Conservation (phyloP, 371 early-diverging fungal species). For the Nematocida sp. region DNA sequence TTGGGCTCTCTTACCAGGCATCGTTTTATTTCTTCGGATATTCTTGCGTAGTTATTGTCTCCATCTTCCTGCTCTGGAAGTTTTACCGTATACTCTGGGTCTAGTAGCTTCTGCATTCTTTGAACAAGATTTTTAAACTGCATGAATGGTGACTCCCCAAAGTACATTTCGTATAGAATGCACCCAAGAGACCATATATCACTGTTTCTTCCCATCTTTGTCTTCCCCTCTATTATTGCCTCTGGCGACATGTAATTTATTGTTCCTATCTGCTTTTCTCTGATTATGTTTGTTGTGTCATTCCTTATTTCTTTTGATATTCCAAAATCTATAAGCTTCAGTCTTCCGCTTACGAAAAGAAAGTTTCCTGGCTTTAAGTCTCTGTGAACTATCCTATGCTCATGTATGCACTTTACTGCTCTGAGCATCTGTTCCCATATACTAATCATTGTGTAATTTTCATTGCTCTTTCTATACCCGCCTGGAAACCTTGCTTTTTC, state of each 20-base stretch:
- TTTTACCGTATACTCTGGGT: conserved; percentile 39
- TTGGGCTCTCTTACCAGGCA: conserved; percentile 50
- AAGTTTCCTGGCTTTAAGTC: conserved; percentile 86
- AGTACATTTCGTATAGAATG: conserved; percentile 84
- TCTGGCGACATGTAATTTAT: conserved; percentile 95
- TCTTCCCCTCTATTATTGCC: conserved; percentile 72
- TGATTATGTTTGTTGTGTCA: conserved; percentile 86
- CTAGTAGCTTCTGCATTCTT: conserved; percentile 58
- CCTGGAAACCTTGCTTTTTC: conserved; percentile 34
- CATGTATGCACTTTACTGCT: conserved; percentile 82
- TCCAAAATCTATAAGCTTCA: conserved; percentile 87
- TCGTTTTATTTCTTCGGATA: conserved; percentile 30
- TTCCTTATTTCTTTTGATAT: conserved; percentile 85
- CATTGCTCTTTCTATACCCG: conserved; percentile 52
- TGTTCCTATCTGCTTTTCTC: conserved; percentile 85
- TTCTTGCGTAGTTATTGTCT: conserved; percentile 26
- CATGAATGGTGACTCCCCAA: conserved; percentile 58
- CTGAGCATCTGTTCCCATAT: conserved; percentile 77
- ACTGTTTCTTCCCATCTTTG: conserved; percentile 69
- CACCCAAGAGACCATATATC: conserved; percentile 96
- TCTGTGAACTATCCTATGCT: conserved; percentile 80
- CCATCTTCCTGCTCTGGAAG: conserved; percentile 25
- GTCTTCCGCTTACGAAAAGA: conserved; percentile 66
- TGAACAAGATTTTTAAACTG: conserved; percentile 56
- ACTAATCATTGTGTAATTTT: conserved; percentile 51